Conservation (phyloP, 805 yeast genomes). For the Kuraishia piskuri region DNA sequence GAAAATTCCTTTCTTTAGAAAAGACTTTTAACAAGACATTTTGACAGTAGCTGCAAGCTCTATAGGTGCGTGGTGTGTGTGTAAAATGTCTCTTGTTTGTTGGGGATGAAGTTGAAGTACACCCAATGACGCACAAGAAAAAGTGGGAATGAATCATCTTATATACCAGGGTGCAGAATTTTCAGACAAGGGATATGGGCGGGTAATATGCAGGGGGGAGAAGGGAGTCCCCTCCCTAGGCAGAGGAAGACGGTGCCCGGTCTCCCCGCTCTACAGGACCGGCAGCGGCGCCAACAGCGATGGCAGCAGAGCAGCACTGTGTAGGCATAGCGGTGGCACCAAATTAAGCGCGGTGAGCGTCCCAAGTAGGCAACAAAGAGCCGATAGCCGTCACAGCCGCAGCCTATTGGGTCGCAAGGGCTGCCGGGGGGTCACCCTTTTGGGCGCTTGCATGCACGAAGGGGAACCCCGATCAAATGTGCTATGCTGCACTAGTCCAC, state of each 20-base stretch:
- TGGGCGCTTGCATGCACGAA: no score
- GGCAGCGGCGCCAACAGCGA: background rate
- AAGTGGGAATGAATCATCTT: background rate
- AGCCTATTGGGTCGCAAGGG: background rate
- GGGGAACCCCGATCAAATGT: no score
- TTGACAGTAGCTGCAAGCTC: slow-evolving; percentile 5
- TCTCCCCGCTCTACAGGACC: background rate
- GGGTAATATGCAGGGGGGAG: background rate
- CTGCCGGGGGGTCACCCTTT: background rate
- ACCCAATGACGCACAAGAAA: slow-evolving; percentile 5
- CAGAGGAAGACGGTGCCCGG: no score
- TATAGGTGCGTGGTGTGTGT: background rate
- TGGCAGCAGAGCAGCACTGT: no score
- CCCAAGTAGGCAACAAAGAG: background rate
- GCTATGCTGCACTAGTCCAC: no score
- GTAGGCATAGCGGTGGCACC: no score
- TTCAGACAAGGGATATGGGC: background rate
- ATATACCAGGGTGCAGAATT: background rate
- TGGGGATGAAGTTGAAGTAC: background rate
- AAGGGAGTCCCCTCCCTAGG: no score
- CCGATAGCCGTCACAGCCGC: background rate
- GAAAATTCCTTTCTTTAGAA: background rate
- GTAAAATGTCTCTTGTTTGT: slow-evolving; percentile 6
- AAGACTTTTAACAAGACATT: slow-evolving; percentile 15
- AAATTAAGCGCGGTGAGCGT: background rate